A percentile compares a stretch with the other conserved stretches of the same genome.
Conservation (phyloP, 805 yeast species). For the Saccharomycopsis fermentans region DNA sequence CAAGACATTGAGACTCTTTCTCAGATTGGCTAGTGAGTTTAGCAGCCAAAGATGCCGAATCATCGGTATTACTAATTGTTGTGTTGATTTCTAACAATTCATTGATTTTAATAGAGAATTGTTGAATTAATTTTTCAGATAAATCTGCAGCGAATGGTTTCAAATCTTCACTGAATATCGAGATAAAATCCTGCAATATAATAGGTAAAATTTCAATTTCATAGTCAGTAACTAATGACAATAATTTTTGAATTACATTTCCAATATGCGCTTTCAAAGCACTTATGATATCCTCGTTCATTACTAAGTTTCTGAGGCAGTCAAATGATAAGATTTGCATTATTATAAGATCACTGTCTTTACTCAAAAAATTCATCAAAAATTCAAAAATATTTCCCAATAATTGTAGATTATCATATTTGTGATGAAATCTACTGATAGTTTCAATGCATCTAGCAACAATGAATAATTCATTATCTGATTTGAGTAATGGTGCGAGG, state of each 20-base stretch:
- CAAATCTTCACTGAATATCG: constrained; percentile 72
- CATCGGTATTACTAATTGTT: constrained; percentile 5
- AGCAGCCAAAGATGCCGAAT: constrained; percentile 22
- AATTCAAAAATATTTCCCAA: constrained; percentile 33
- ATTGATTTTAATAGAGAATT: constrained; percentile 46
- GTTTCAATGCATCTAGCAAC: constrained; percentile 64
- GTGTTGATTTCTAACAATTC: constrained; percentile 44
- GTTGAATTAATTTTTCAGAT: constrained; percentile 48
- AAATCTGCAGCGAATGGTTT: constrained; percentile 78
- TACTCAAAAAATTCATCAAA: constrained; percentile 22
- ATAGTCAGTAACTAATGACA: constrained; percentile 65
- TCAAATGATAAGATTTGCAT: constrained; percentile 81
- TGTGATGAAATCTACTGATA: constrained; percentile 30
- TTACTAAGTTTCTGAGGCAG: constrained; percentile 71
- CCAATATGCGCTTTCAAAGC: constrained; percentile 66
- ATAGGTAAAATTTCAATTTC: constrained; percentile 80
- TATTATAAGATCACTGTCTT: constrained; percentile 43
- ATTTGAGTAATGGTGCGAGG: constrained; percentile 55
- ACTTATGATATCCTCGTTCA: constrained; percentile 57
- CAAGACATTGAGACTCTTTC: constrained; percentile 59
- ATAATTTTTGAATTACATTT: constrained; percentile 68
- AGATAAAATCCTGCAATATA: constrained; percentile 95
- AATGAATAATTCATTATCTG: constrained; percentile 47
- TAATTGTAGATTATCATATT: constrained; percentile 29
- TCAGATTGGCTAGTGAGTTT: constrained; percentile 41